A percentile compares a stretch with the other conserved stretches of the same genome.
Evolutionary conservation across 768 basidiomycete genomes (phyloP).

Genomic region (Mycena indigotica): DNA sequence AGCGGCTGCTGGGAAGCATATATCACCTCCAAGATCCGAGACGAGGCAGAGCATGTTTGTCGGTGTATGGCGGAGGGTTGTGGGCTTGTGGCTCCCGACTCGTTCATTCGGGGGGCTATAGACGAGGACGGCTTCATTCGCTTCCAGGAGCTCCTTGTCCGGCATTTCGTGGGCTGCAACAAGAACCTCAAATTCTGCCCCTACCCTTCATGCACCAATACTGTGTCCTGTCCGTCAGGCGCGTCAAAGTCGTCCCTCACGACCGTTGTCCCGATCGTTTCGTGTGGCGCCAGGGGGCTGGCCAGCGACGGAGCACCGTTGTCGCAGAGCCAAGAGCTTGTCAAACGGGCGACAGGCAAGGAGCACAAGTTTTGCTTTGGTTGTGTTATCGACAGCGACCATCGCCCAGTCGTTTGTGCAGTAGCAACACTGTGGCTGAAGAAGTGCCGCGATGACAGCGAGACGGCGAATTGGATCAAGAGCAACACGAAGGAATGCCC

Average conservation of each 20-base stretch:
- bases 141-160: constrained; percentile 85
- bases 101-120: constrained; percentile 60
- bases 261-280: constrained; percentile 85
- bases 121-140: constrained; percentile 59
- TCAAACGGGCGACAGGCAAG: constrained; percentile 37
- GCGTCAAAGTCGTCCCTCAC: constrained; percentile 73
- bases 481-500: constrained; percentile 99
- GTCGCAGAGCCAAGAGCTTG: constrained; percentile 34
- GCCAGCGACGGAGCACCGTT: constrained; percentile 34
- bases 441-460: constrained; percentile 97
- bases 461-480: constrained; percentile 99
- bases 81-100: constrained; percentile 62
- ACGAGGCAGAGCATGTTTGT: constrained; percentile 73
- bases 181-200: constrained; percentile 91
- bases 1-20: constrained; percentile 84
- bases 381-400: constrained; percentile 84
- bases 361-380: constrained; percentile 94
- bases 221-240: constrained; percentile 87
- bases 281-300: constrained; percentile 68
- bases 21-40: constrained; percentile 75
- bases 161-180: constrained; percentile 88
- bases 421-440: constrained; percentile 93
- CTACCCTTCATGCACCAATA: constrained; percentile 90
- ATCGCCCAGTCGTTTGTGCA: constrained; percentile 87
- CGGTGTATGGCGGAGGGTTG: constrained; percentile 85